phyloP scores from a whole-genome alignment of 176 grass and related monocot species.

The Sorghum bicolor region DNA sequence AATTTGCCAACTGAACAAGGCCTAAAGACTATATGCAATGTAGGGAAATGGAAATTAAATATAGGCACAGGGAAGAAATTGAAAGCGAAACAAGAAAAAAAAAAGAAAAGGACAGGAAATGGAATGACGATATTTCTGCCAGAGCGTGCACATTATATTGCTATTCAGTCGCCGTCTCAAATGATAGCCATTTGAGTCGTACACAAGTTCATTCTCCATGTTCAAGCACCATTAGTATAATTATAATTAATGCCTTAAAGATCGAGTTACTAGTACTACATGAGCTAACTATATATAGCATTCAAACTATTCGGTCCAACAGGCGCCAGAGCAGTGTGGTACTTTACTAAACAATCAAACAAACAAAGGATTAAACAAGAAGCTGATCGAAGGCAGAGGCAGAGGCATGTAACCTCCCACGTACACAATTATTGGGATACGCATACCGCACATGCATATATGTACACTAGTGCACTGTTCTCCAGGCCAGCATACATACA shows the following conservation, averaged over 20 bases:
- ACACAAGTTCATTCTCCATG: background rate
- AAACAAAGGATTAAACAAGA: background rate
- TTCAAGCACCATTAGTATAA: background rate
- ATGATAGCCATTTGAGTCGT: background rate
- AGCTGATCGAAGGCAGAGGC: background rate
- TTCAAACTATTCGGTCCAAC: background rate
- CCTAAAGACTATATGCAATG: no score
- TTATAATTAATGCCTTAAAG: background rate
- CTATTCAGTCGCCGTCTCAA: background rate
- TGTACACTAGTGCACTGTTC: background rate
- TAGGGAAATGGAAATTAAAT: no score
- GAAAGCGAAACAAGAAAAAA: no score
- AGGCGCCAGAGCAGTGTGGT: background rate
- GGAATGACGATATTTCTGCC: no score
- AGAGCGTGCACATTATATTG: no score
- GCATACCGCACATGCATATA: background rate
- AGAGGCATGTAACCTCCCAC: slow-evolving; percentile 29
- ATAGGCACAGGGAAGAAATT: no score
- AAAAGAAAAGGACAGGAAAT: no score
- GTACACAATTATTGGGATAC: slow-evolving; percentile 37
- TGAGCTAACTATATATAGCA: background rate
- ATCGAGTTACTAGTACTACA: background rate
- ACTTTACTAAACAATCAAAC: background rate
- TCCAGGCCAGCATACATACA: background rate
- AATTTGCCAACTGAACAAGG: no score